Percentiles rank a stretch among this genome's conserved stretches.
phyloP scores from a whole-genome alignment of 73 alveolate genomes.

The Paramecium tetraurelia region DNA sequence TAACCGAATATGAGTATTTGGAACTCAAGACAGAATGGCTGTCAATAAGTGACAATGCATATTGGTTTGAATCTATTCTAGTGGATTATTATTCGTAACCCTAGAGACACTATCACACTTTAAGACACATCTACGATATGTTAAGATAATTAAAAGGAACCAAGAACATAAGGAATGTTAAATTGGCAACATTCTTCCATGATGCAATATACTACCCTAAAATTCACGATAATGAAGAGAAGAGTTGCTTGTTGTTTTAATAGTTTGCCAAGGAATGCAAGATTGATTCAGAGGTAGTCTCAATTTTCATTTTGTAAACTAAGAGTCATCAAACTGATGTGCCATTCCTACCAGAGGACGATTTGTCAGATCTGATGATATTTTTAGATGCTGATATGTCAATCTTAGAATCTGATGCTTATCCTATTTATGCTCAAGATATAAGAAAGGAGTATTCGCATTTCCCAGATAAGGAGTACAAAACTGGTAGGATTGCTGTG shows the following conservation, averaged over 20 bases:
- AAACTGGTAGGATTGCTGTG: not conserved
- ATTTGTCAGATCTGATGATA: not conserved
- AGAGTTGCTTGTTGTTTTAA: not conserved
- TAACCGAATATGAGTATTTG: not conserved
- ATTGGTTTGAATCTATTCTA: constrained; percentile 4
- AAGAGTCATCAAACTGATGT: constrained; percentile 3
- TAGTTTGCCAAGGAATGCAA: not conserved
- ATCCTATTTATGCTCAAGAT: not conserved
- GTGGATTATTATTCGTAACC: not conserved
- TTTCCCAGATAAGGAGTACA: not conserved
- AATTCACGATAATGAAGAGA: constrained; percentile 44
- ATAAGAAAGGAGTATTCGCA: constrained; percentile 10
- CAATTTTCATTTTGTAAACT: not conserved
- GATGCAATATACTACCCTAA: constrained; percentile 24
- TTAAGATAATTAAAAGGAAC: not conserved
- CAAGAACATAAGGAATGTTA: not conserved
- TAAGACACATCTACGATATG: not conserved
- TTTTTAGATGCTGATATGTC: constrained; percentile 44
- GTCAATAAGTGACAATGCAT: not conserved
- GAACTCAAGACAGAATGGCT: not conserved
- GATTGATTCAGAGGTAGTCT: not conserved
- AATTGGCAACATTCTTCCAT: constrained; percentile 11
- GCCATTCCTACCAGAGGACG: constrained; percentile 13
- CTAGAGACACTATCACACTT: constrained; percentile 1
- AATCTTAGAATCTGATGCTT: not conserved